Evolutionary conservation across 495 filamentous ascomycete species (phyloP), one percentile per base, ranked within the genome.

Genomic region (Trichodelitschia bisporula): DNA sequence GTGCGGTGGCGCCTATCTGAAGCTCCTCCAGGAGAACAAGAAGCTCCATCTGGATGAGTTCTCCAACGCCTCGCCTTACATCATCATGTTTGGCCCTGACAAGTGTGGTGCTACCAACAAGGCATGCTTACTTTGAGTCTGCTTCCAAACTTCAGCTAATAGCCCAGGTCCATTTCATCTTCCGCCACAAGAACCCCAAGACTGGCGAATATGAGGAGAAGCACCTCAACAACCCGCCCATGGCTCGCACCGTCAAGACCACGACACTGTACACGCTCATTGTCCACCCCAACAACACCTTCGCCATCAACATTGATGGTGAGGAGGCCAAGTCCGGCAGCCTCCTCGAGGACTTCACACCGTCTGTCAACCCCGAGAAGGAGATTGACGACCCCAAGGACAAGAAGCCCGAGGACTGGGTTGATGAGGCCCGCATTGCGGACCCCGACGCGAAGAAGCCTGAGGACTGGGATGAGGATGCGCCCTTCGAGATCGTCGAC

Each of bases 101-200:
- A 99, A 93, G 72, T 99, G 89, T 53, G 89, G 86, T 56, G 67
- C 77, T 46, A 95, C 80, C 51, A 99, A 99, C 69, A 95, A 95
- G 73, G 69, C 69, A 56, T 33, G 46, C n/a, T 18, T 13, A n/a
- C n/a, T n/a, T n/a, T n/a, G n/a, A n/a, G n/a, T n/a, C n/a, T n/a
- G n/a, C n/a, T n/a, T n/a, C n/a, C n/a, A n/a, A n/a, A n/a, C n/a
- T n/a, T n/a, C 21, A 24, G 6, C 21, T 24, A 24, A 24, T 24
- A n/a, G 21, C 21, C n/a, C 21, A 71, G 66, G 78, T 99, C 34
- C 89, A 99, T 65, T 91, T 99, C 59, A 99, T 99, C 56, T 89
- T 99, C 74, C 84, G 86, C 51, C 89, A 95, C 77, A 99, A 95
- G 75, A 99, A 95, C 69, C 89, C 89, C 46, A 95, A 92, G 76